A percentile compares a stretch with the other conserved stretches of the same genome.
phyloP scores from a whole-genome alignment of 345 rosid species.

The Chamaenerion angustifolium region DNA sequence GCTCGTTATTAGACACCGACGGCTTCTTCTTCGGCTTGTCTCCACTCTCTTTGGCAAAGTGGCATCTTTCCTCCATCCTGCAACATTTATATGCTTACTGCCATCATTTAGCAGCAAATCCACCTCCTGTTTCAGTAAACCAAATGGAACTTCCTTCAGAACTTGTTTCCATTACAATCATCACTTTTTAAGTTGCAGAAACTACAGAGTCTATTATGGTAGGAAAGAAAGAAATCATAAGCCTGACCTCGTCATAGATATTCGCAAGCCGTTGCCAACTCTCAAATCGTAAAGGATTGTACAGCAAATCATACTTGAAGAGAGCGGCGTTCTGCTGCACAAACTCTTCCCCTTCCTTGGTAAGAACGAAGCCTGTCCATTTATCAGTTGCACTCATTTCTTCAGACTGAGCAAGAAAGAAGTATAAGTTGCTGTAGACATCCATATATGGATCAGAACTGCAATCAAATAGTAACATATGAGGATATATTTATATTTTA shows the following conservation, averaged over 20 bases:
- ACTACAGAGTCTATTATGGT: background rate
- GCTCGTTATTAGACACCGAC: slow-evolving; percentile 87
- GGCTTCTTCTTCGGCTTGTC: slow-evolving; percentile 87
- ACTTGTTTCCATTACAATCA: slow-evolving; percentile 8
- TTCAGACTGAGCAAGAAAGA: slow-evolving; percentile 75
- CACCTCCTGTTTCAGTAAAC: slow-evolving; percentile 60
- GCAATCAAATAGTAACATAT: slow-evolving; percentile 25
- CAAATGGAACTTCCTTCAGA: slow-evolving; percentile 9
- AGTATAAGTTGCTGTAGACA: slow-evolving; percentile 74
- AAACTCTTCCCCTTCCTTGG: slow-evolving; percentile 97
- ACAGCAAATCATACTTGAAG: slow-evolving; percentile 78
- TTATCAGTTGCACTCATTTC: slow-evolving; percentile 94
- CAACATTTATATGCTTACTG: slow-evolving; percentile 90
- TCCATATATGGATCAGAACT: slow-evolving; percentile 78
- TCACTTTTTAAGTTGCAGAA: background rate
- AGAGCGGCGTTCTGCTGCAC: slow-evolving; percentile 82
- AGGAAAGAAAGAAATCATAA: slow-evolving; percentile 6
- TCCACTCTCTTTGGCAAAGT: slow-evolving; percentile 75
- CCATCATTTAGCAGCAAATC: slow-evolving; percentile 97
- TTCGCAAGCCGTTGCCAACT: slow-evolving; percentile 94
- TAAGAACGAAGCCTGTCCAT: slow-evolving; percentile 97
- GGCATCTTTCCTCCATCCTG: slow-evolving; percentile 81
- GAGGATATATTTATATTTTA: slow-evolving; percentile 8
- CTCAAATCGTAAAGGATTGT: slow-evolving; percentile 79
- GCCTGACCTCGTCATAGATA: slow-evolving; percentile 81